Evolutionary conservation across 805 yeast species (phyloP), one percentile per base, ranked within the genome.

Genomic region (Cyberlindnera saturnus): DNA sequence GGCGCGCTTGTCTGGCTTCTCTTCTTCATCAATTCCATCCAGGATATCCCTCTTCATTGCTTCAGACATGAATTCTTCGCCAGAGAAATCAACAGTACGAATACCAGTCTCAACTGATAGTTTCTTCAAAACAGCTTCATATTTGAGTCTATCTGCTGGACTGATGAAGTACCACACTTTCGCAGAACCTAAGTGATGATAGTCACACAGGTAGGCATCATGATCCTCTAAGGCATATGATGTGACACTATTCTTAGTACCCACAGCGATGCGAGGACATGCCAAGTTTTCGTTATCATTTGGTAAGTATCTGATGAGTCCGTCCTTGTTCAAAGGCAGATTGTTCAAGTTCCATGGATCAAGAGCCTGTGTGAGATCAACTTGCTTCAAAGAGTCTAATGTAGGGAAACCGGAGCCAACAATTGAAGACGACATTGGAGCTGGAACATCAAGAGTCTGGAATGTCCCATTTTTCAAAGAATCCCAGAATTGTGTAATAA

Each of bases 161-260:
- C 82, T 74, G n/a, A 83, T 69, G 43, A 80, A 71, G 47, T 77
- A 81, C 86, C 87, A 80, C 16, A 74, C 53, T 53, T 73, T 75
- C 13, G 67, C 53, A 6, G 74, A 74, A 3, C 89, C 90, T 39
- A 67, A 50, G 48, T 77, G 79, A 37, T 71, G 75, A 47, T 71
- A 81, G 53, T 77, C 79, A 26, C 72, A 62, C 10, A 66, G 55
- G 36, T 78, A 77, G 3, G 82, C 58, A 57, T 74, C 76, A 47
- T 77, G 83, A 49, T 82, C 89, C 50, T 77, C 85, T 42, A 71
- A 59, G 17, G 62, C 59, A 87, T 87, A 83, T 36, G 75, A 69
- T 40, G 73, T 72, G 3, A 75, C 62, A 39, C 82, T 70, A 48
- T 72, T 75, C 2, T 77, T 63, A 77, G 74, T 74, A 2, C 76